A percentile compares a stretch with the other conserved stretches of the same genome.
These are phyloP conservation scores for Rehmannia glutinosa DNA, from an alignment of 257 asterid species.

Conservation along the genomic window DNA sequence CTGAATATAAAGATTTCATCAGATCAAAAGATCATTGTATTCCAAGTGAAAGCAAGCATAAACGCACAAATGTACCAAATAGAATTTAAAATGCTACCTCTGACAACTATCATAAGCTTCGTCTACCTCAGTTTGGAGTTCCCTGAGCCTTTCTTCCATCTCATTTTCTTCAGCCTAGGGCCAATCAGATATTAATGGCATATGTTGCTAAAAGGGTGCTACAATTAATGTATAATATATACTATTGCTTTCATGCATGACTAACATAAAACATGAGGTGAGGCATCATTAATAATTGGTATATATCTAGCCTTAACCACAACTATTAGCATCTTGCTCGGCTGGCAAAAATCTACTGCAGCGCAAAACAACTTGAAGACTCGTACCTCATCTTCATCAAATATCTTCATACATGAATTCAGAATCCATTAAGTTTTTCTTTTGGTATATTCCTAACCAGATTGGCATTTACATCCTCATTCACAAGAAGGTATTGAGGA, in stretches of 20 bases:
- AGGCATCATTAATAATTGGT: background rate
- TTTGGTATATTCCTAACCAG: background rate
- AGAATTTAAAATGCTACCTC: slow-evolving; percentile 45
- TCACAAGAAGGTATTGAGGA: background rate
- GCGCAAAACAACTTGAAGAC: background rate
- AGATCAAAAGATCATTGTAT: slow-evolving; percentile 18
- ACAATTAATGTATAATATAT: background rate
- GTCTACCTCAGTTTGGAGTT: slow-evolving; percentile 56
- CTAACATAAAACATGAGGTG: background rate
- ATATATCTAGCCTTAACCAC: background rate
- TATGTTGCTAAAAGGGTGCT: background rate
- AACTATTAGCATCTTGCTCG: background rate
- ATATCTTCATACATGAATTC: background rate
- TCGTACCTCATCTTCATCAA: background rate
- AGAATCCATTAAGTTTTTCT: background rate
- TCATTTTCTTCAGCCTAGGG: slow-evolving; percentile 79
- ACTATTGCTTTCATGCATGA: background rate
- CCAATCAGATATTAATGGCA: slow-evolving; percentile 25
- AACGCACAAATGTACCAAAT: background rate
- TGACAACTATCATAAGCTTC: slow-evolving; percentile 35
- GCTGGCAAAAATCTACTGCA: background rate
- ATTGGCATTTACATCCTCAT: background rate
- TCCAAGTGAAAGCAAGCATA: background rate
- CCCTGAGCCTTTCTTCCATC: slow-evolving; percentile 55
- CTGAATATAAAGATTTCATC: slow-evolving; percentile 38